phyloP scores from a whole-genome alignment of 345 rosid species.

The Citrus inodora region DNA sequence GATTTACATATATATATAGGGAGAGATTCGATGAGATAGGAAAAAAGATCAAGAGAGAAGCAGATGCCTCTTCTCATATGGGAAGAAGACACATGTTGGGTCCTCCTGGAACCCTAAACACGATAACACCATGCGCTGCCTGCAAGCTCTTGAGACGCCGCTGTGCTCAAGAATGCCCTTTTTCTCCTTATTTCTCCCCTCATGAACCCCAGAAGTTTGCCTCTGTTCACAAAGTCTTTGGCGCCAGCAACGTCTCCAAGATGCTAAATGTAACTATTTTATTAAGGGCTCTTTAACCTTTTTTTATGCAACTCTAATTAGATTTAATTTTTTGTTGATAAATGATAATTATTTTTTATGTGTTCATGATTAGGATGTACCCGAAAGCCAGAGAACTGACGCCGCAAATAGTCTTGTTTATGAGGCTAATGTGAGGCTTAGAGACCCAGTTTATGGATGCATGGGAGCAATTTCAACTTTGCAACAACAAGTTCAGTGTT shows the following conservation, averaged over 20 bases:
- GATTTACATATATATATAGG: slow-evolving; percentile 23
- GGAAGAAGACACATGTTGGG: slow-evolving; percentile 82
- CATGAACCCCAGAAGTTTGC: slow-evolving; percentile 96
- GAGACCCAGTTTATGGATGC: slow-evolving; percentile 97
- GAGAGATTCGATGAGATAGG: slow-evolving; percentile 85
- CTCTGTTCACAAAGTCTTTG: slow-evolving; percentile 91
- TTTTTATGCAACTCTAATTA: neutral
- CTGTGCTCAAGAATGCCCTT: slow-evolving; percentile 96
- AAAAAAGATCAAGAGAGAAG: slow-evolving; percentile 81
- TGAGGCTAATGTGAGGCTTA: slow-evolving; percentile 90
- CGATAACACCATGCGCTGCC: slow-evolving; percentile 96
- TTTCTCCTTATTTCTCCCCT: slow-evolving; percentile 95
- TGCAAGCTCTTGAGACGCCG: slow-evolving; percentile 90
- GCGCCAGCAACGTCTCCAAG: slow-evolving; percentile 98
- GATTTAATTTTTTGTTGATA: neutral
- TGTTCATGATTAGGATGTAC: slow-evolving; percentile 62
- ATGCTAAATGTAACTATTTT: slow-evolving; percentile 66
- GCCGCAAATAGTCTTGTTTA: slow-evolving; percentile 90
- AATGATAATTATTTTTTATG: neutral
- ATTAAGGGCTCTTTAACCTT: neutral
- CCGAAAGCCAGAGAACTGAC: slow-evolving; percentile 78
- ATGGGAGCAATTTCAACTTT: slow-evolving; percentile 94
- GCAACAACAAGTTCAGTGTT: slow-evolving; percentile 83
- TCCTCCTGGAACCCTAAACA: slow-evolving; percentile 79
- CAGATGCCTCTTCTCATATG: slow-evolving; percentile 56